These are phyloP conservation scores for Gigaspora rosea DNA, from an alignment of 192 early-diverging fungal species.

Conservation along the genomic window DNA sequence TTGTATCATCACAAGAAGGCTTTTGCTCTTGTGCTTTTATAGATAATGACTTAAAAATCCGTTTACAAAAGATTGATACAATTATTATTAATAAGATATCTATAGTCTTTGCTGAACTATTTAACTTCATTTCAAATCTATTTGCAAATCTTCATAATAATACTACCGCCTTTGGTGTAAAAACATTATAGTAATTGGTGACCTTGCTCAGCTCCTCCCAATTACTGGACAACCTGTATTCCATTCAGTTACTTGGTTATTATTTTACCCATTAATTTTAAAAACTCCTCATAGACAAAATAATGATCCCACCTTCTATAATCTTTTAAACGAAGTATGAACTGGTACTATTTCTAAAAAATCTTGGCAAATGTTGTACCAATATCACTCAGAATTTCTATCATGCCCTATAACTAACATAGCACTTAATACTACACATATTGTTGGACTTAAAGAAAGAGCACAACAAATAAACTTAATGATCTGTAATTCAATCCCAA, in stretches of 20 bases:
- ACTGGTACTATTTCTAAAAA: neutral
- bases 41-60: neutral
- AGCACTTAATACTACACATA: neutral
- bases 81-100: slow-evolving; percentile 14
- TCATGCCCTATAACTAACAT: neutral
- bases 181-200: neutral
- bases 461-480: neutral
- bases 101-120: neutral
- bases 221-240: neutral
- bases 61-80: neutral
- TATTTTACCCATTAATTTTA: slow-evolving; percentile 8
- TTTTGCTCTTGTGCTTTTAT: neutral
- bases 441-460: neutral
- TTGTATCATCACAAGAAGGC: neutral
- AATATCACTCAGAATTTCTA: neutral
- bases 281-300: neutral
- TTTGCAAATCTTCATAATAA: slow-evolving; percentile 6
- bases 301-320: neutral
- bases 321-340: neutral
- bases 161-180: neutral
- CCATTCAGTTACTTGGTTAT: neutral
- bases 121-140: neutral
- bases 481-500: neutral
- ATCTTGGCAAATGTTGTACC: neutral
- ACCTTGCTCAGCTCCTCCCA: neutral